These are phyloP conservation scores for Pyropia haitanensis DNA, from an alignment of 23 red algal genomes.

Conservation along the genomic window DNA sequence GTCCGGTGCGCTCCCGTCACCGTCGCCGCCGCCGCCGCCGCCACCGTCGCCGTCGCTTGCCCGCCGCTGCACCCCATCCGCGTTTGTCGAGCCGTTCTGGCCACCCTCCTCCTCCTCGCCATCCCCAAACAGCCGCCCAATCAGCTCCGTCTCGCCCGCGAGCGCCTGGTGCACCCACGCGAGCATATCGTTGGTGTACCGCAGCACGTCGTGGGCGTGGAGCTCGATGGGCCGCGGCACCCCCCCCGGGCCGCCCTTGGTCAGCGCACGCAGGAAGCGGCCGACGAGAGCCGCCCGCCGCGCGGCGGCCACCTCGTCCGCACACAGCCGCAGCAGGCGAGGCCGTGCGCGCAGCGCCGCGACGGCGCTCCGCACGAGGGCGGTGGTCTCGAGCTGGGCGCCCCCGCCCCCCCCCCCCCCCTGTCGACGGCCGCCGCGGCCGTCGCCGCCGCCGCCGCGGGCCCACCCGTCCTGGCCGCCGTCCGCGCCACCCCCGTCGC, in stretches of 20 bases:
- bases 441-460: neutral
- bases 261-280: slow-evolving; percentile 65
- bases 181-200: slow-evolving; percentile 96
- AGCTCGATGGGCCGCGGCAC: slow-evolving; percentile 71
- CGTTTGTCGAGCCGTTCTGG: neutral
- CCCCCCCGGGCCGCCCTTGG: slow-evolving; percentile 48
- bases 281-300: slow-evolving; percentile 56
- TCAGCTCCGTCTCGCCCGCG: slow-evolving; percentile 60
- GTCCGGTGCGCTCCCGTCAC: neutral
- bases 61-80: neutral
- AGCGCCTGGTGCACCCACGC: slow-evolving; percentile 90
- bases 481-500: slow-evolving; percentile 57
- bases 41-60: neutral
- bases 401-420: neutral
- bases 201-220: slow-evolving; percentile 71
- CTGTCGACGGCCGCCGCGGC: neutral
- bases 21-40: neutral
- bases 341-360: slow-evolving; percentile 56
- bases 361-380: slow-evolving; percentile 43
- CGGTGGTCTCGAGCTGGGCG: slow-evolving; percentile 5
- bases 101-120: slow-evolving; percentile 27
- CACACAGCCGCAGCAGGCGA: slow-evolving; percentile 49
- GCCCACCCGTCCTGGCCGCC: slow-evolving; percentile 25
- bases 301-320: slow-evolving; percentile 59
- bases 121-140: slow-evolving; percentile 33